phyloP scores from a whole-genome alignment of 805 yeast genomes.

The Nakazawaea ambrosiae region DNA sequence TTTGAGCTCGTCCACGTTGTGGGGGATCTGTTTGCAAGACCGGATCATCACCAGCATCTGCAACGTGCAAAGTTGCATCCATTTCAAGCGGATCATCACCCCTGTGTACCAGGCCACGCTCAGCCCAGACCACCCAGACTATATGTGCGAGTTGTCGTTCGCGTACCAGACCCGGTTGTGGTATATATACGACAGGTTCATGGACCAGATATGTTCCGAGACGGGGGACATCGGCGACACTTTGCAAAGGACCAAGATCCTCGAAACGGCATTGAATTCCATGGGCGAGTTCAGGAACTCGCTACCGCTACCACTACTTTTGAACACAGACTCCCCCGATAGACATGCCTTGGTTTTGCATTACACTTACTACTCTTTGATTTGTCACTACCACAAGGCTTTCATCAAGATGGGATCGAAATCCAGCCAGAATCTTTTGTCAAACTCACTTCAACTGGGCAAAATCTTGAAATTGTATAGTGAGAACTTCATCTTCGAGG shows the following conservation, averaged over 20 bases:
- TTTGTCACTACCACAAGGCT: constrained; percentile 4
- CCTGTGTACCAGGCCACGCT: constrained; percentile 21
- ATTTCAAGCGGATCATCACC: constrained; percentile 25
- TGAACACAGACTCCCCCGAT: constrained; percentile 3
- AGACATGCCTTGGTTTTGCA: constrained; percentile 16
- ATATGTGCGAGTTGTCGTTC: constrained; percentile 20
- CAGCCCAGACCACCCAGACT: constrained; percentile 9
- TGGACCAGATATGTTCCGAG: constrained; percentile 26
- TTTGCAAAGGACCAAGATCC: constrained; percentile 18
- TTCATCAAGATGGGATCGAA: constrained; percentile 4
- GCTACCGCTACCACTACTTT: constrained; percentile 15
- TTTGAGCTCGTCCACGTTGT: constrained; percentile 19
- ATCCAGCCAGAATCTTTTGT: neutral
- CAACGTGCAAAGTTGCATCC: constrained; percentile 26
- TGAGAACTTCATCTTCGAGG: neutral
- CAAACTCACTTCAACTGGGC: constrained; percentile 1
- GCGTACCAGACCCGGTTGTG: constrained; percentile 21
- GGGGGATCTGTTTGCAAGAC: constrained; percentile 27
- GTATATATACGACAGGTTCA: constrained; percentile 25
- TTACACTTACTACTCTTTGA: constrained; percentile 16
- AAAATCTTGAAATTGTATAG: neutral
- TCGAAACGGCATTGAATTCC: constrained; percentile 19
- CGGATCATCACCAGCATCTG: constrained; percentile 19
- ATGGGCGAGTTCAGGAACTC: constrained; percentile 18
- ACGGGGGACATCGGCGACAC: constrained; percentile 27